These are phyloP conservation scores for Neonothopanus nambi DNA, from an alignment of 1,284 basidiomycete species.

Conservation along the genomic window DNA sequence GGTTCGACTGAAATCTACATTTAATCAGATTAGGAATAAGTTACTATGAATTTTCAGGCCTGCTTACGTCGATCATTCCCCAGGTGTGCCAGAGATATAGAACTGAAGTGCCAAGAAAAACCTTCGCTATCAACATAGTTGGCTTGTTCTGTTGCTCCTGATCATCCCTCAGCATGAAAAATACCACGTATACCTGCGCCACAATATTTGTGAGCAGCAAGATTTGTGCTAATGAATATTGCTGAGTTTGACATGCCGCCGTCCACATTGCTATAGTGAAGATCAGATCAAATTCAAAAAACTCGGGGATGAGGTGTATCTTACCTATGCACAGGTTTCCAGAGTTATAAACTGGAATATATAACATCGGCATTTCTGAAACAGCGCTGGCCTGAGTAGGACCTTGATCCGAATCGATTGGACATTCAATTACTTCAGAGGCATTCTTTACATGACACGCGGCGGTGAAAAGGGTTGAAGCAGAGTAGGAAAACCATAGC, in stretches of 20 bases:
- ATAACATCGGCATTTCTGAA: neutral
- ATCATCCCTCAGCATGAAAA: neutral
- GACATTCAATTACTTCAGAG: neutral
- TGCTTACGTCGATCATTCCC: constrained; percentile 6
- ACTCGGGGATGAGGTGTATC: neutral
- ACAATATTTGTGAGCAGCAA: neutral
- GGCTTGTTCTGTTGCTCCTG: neutral
- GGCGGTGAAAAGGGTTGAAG: neutral
- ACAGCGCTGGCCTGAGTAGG: no score
- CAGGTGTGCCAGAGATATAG: constrained; percentile 13
- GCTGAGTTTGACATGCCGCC: neutral
- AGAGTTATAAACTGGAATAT: constrained; percentile 3
- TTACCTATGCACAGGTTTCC: constrained; percentile 6
- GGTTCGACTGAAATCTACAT: neutral
- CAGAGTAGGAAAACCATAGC: neutral
- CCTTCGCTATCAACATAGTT: constrained; percentile 1
- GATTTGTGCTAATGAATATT: constrained; percentile 4
- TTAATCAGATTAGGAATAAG: neutral
- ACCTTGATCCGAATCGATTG: neutral
- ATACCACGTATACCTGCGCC: constrained; percentile 1
- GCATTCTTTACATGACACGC: neutral
- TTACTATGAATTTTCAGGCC: neutral
- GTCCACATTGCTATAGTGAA: constrained; percentile 1
- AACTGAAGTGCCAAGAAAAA: neutral
- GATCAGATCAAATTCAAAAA: neutral